Percentiles rank a stretch among this genome's conserved stretches.
These are phyloP conservation scores for Yarrowia sp. DNA, from an alignment of 805 yeast species.

Conservation along the genomic window DNA sequence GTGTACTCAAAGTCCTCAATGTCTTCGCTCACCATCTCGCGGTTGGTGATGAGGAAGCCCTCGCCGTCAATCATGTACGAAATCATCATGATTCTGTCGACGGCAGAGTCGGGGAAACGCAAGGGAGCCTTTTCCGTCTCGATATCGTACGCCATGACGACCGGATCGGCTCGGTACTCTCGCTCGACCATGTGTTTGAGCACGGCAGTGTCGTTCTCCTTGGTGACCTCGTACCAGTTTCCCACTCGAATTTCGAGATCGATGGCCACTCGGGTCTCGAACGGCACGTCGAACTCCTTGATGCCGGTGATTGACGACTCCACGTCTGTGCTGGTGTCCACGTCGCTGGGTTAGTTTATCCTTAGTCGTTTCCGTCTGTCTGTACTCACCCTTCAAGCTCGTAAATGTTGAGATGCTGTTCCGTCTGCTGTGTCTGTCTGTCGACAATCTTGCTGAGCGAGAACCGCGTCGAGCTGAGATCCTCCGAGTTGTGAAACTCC, in stretches of 20 bases:
- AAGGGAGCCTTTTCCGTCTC: conserved; percentile 96
- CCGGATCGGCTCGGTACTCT: conserved; percentile 96
- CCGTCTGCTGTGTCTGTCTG: not conserved
- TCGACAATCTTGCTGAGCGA: conserved; percentile 14
- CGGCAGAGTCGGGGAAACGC: conserved; percentile 87
- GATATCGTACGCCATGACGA: conserved; percentile 92
- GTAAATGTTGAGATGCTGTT: conserved; percentile 23
- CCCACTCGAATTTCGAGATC: conserved; percentile 83
- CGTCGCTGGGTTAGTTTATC: conserved; percentile 29
- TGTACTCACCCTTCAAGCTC: conserved; percentile 23
- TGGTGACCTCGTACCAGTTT: conserved; percentile 86
- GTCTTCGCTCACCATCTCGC: conserved; percentile 92
- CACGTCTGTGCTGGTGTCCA: conserved; percentile 48
- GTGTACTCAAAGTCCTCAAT: conserved; percentile 97
- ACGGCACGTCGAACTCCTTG: conserved; percentile 94
- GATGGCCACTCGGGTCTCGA: conserved; percentile 93
- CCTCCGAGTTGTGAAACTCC: conserved; percentile 69
- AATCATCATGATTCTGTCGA: conserved; percentile 97
- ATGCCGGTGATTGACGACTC: conserved; percentile 67
- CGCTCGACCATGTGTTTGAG: conserved; percentile 64
- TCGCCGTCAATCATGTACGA: conserved; percentile 99
- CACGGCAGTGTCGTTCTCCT: conserved; percentile 53
- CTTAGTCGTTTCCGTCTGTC: no score
- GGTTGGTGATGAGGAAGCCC: conserved; percentile 87
- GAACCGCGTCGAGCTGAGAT: conserved; percentile 43